Base-by-base conservation (phyloP, 768 basidiomycete genomes). In the Holtermannia corniformis region DNA sequence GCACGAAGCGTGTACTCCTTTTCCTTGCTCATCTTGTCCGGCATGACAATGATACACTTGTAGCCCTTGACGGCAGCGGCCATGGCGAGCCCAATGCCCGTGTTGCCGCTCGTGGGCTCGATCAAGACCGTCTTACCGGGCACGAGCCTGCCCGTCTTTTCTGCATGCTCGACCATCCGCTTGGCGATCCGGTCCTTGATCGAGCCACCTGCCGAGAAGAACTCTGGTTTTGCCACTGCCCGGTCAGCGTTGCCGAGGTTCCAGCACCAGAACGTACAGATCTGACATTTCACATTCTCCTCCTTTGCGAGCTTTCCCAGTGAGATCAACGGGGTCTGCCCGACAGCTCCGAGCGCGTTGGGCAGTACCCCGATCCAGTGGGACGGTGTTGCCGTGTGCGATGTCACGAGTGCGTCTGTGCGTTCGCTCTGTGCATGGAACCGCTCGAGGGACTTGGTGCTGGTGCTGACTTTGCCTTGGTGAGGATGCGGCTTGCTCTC, bases 181-280 rank as follows among this genome's bases (percentile, higher is more conserved):
- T 89, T 92, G 23, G 91, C 92, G 49, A 97, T 93, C 54, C 92
- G 78, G 69, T 97, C 93, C 75, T 99, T 99, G 54, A 96, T 85
- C 2, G 86, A 90, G 2, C 93, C 93, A 10, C 93, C 95, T 1
- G 82, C 84, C 19, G 87, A 90, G 66, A 87, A 80, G 69, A 81
- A 96, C 63, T 99, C 93, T 14, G 86, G 78, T 73, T 95, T 96
- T 5, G 79, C 92, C 66, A 93, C 87, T 92, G 45, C 24, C n/a
- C 41, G 16, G 42, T 16, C 14, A 45, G 52, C 7, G 28, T 7
- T 22, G 47, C 13, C 16, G 19, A 44, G 25, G 25, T 20, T 14
- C 43, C 2, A n/a, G 7, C 14, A 37, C 28, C 22, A 5, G 20
- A 32, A 77, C 89, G 67, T 68, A 93, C 91, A 73, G 11, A 99